Evolutionary conservation across 208 protist species (phyloP), one percentile per base, ranked within the genome.

Genomic region (Leishmania gerbilli): DNA sequence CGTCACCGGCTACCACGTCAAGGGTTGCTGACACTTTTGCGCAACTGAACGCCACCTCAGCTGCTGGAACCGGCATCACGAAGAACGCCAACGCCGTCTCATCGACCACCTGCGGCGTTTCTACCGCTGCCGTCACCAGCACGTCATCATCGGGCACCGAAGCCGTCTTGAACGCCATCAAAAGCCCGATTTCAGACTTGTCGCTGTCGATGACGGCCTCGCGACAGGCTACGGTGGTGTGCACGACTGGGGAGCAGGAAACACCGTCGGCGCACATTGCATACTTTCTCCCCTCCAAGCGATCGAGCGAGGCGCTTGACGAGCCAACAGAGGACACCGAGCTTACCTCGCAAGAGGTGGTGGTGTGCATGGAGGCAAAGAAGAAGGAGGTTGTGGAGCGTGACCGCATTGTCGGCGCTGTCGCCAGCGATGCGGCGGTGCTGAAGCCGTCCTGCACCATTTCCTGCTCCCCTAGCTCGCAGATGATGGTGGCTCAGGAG

Each of bases 381-480:
- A 64, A 34, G 60, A 24, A 40, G n/a, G 58, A 68, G 34, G 8
- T 49, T 31, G 40, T 62, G 1, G 76, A 72, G 76, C 17, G 7
- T 3, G 76, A 79, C 19, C 15, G 27, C 21, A 47, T 9, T 53
- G 49, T 56, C 11, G 74, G 56, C n/a, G 55, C 56, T 68, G 31
- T 40, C 51, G 71, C 17, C 17, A 68, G 13, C 34, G 68, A 71
- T 31, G 53, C 47, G 56, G 68, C 69, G 15, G 56, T 78, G 42
- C 53, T 81, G 45, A 78, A 71, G 45, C 51, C 71, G 27, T 72
- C 82, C 11, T 82, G 72, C 64, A 79, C 77, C 3, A 78, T 82
- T 40, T 85, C 82, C 56, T 82, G 82, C 55, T 76, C 77, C 13
- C 78, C 71, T 2, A 79, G 53, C 37, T 79, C 82, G 71, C 82